phyloP scores from a whole-genome alignment of 495 filamentous ascomycete species.

The Tuber calosporum region DNA sequence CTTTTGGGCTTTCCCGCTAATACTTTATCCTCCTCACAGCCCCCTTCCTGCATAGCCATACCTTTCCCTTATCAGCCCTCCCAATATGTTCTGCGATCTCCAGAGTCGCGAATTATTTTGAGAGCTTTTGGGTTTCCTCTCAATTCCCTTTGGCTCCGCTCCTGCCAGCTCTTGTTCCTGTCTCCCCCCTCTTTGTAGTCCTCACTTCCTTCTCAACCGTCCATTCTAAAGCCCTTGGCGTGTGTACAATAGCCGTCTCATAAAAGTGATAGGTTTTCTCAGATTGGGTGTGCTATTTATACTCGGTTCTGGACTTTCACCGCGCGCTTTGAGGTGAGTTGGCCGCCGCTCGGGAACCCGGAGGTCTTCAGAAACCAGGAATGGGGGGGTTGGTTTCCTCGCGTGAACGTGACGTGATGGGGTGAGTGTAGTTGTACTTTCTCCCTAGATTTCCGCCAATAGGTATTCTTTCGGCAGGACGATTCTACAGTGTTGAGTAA shows the following conservation, averaged over 20 bases:
- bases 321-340: background rate
- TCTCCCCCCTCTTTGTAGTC: background rate
- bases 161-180: background rate
- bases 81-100: background rate
- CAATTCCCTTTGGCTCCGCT: background rate
- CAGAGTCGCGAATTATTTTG: too few species aligned
- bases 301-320: background rate
- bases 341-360: background rate
- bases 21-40: background rate
- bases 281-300: background rate
- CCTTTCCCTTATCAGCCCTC: background rate
- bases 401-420: background rate
- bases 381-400: background rate
- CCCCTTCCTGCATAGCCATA: background rate
- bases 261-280: background rate
- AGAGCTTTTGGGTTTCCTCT: too few species aligned
- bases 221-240: background rate
- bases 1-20: background rate
- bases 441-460: background rate
- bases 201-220: background rate
- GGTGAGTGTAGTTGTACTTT: background rate
- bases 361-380: background rate
- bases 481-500: background rate
- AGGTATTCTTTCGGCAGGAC: background rate
- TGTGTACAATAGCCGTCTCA: background rate